phyloP scores from a whole-genome alignment of 805 yeast species.

The Lachancea kluyveri region DNA sequence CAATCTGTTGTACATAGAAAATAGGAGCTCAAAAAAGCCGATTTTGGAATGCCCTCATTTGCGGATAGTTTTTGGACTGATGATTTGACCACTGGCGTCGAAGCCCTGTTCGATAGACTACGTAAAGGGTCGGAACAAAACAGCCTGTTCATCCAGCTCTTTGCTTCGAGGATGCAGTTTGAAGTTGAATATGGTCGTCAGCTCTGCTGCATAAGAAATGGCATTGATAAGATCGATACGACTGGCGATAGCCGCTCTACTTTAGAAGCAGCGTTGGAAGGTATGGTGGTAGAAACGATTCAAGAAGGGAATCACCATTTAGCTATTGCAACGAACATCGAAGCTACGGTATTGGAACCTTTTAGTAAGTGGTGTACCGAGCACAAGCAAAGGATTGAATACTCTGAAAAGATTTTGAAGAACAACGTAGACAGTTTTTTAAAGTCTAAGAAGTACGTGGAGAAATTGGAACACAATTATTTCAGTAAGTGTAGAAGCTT shows the following conservation, averaged over 20 bases:
- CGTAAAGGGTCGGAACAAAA: conserved; percentile 65
- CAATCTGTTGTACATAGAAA: not conserved
- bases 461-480: conserved; percentile 55
- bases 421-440: conserved; percentile 49
- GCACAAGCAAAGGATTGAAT: conserved; percentile 60
- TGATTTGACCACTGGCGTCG: conserved; percentile 53
- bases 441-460: conserved; percentile 38
- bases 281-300: conserved; percentile 48
- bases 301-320: conserved; percentile 59
- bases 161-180: conserved; percentile 64
- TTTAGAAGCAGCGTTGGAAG: conserved; percentile 40
- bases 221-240: conserved; percentile 17
- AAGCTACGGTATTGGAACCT: conserved; percentile 57
- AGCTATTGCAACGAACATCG: conserved; percentile 56
- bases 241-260: conserved; percentile 27
- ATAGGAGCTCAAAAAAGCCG: not conserved
- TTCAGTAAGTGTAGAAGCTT: conserved; percentile 71
- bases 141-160: conserved; percentile 58
- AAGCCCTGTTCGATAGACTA: conserved; percentile 45
- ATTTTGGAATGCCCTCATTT: conserved; percentile 41
- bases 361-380: conserved; percentile 70
- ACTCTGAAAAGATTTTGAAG: conserved; percentile 48
- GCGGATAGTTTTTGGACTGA: conserved; percentile 74
- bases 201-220: conserved; percentile 28
- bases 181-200: conserved; percentile 61